phyloP scores from a whole-genome alignment of 1,139 yeast genomes.

The Diutina rugosa region DNA sequence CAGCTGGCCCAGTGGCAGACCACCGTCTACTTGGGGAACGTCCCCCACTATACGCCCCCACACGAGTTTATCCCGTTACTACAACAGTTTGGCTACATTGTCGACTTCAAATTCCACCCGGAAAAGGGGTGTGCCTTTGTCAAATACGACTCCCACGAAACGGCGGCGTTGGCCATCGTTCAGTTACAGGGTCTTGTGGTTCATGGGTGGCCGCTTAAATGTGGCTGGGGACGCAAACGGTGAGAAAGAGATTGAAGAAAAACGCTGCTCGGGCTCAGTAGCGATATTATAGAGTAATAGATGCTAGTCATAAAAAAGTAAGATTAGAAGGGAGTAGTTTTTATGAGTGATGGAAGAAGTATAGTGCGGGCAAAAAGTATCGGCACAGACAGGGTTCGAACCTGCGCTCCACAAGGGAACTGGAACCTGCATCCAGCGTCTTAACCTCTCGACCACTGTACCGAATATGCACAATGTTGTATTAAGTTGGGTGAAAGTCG shows the following conservation, averaged over 20 bases:
- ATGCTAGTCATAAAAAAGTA: neutral
- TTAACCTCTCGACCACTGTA: constrained; percentile 2
- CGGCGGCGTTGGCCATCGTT: constrained; percentile 81
- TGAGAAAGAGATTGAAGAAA: neutral
- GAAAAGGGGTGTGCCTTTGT: constrained; percentile 82
- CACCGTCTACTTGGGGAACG: constrained; percentile 81
- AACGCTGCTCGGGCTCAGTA: neutral
- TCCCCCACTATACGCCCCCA: constrained; percentile 66
- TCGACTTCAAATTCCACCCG: constrained; percentile 69
- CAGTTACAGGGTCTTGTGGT: constrained; percentile 65
- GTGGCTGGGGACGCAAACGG: constrained; percentile 80
- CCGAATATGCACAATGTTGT: neutral
- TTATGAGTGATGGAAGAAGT: no score
- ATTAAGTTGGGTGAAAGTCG: no score
- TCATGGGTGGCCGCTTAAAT: constrained; percentile 68
- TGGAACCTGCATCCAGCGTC: constrained; percentile 2
- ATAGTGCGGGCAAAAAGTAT: neutral
- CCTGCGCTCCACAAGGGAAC: constrained; percentile 2
- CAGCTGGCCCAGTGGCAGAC: constrained; percentile 78
- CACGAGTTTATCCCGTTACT: constrained; percentile 64
- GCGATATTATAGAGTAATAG: neutral
- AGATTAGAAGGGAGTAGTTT: no score
- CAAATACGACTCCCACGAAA: constrained; percentile 73
- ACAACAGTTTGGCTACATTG: constrained; percentile 71
- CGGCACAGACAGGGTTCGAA: constrained; percentile 3